These are phyloP conservation scores for Dorcoceras hygrometricum DNA, from an alignment of 257 asterid species.

Conservation along the genomic window DNA sequence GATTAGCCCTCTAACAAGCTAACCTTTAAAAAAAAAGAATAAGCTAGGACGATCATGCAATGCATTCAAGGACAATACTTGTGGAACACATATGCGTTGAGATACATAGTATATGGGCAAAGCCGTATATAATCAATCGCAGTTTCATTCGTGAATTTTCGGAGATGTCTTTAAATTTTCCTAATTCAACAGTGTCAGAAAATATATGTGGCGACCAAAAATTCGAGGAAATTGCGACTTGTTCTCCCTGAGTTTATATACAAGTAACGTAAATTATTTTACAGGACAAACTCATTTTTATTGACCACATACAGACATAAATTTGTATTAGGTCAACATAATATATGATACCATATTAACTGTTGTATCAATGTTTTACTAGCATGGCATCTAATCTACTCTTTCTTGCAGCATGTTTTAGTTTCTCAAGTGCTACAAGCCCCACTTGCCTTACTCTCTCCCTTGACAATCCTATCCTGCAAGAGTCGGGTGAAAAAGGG, in stretches of 20 bases:
- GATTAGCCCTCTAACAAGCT: too few relatives aligned
- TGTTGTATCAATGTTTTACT: slow-evolving; percentile 40
- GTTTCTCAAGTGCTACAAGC: slow-evolving; percentile 86
- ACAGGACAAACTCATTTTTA: neutral
- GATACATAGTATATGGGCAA: too few relatives aligned
- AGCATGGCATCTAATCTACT: slow-evolving; percentile 73
- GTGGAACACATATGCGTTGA: too few relatives aligned
- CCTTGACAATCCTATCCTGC: slow-evolving; percentile 94
- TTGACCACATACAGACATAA: neutral
- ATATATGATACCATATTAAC: neutral
- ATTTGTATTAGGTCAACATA: neutral
- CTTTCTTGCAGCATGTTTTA: slow-evolving; percentile 83
- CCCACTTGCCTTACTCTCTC: slow-evolving; percentile 99
- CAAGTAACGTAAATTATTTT: slow-evolving; percentile 22
- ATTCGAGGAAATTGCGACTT: slow-evolving; percentile 25
- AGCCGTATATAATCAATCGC: too few relatives aligned
- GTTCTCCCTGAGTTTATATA: slow-evolving; percentile 33
- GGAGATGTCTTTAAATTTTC: too few relatives aligned
- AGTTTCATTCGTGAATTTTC: too few relatives aligned
- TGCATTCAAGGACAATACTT: too few relatives aligned
- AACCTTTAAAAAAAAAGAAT: too few relatives aligned
- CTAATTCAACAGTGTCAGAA: too few relatives aligned
- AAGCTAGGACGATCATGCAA: too few relatives aligned
- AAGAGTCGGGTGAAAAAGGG: neutral
- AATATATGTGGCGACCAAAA: neutral